Conservation (phyloP, 495 filamentous ascomycete genomes). For the Aspergillus olivimuriae region DNA sequence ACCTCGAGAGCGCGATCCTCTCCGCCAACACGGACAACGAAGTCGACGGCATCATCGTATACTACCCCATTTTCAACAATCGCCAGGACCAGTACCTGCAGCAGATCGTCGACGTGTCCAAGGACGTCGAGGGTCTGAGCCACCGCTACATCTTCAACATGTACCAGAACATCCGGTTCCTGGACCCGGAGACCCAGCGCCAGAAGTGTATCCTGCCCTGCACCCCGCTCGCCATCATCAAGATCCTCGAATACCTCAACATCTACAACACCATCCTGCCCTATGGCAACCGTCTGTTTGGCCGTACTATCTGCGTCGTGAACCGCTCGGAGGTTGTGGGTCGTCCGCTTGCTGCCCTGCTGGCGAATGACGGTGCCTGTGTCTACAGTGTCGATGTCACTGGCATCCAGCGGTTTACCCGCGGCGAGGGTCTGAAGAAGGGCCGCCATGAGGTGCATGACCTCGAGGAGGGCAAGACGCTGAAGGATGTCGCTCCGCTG, state of each 20-base stretch:
- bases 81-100: slow-evolving; percentile 89
- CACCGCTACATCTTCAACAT: slow-evolving; percentile 97
- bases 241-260: slow-evolving; percentile 89
- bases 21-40: slow-evolving; percentile 68
- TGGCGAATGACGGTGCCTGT: slow-evolving; percentile 92
- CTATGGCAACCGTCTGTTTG: slow-evolving; percentile 87
- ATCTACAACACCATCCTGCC: slow-evolving; percentile 96
- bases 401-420: slow-evolving; percentile 85
- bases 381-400: slow-evolving; percentile 93
- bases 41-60: slow-evolving; percentile 93
- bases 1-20: slow-evolving; percentile 79
- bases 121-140: slow-evolving; percentile 93
- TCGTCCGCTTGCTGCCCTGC: slow-evolving; percentile 82
- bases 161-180: slow-evolving; percentile 95
- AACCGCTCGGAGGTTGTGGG: slow-evolving; percentile 95
- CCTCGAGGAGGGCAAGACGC: slow-evolving; percentile 62
- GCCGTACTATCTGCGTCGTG: slow-evolving; percentile 87
- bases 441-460: slow-evolving; percentile 77
- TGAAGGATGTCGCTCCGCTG: slow-evolving; percentile 74
- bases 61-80: slow-evolving; percentile 93
- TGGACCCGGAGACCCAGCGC: slow-evolving; percentile 66
- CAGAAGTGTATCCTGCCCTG: slow-evolving; percentile 92
- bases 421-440: slow-evolving; percentile 77
- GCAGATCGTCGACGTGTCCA: slow-evolving; percentile 80
- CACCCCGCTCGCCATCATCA: slow-evolving; percentile 90